Evolutionary conservation across 2,329 filamentous ascomycete species (phyloP), one percentile per base, ranked within the genome.

Genomic region (Colletotrichum filicis): DNA sequence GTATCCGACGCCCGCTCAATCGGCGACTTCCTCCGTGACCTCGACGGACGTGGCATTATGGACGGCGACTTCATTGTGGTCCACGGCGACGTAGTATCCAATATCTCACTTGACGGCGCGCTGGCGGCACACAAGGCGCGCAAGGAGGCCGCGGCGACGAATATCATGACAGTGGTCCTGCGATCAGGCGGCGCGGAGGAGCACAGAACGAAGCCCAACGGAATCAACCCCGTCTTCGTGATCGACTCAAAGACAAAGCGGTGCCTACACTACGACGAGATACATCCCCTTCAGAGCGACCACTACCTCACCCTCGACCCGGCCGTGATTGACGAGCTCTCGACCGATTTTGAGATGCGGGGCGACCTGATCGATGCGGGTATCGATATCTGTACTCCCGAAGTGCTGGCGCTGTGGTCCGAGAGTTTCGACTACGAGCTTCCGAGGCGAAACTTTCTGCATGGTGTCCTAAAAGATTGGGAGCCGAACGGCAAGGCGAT

Each of bases 401-500:
- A 98, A 79, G 95, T 98, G 9, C 89, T 98, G 56, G 95, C 95
- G 8, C 85, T 98, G 70, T 99, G 97, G 94, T 97, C 95, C 9
- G 97, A 99, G 83, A 98, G 95, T 80, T 99, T 98, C 78, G 96
- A 99, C 82, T 98, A 98, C 82, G 95, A 98, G 81, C 89, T 95
- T 8, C 95, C 96, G 1, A 90, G 95, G 67, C 93, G 92, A 78
- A 95, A 97, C 78, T 98, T 98, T 78, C 84, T 99, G 46, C 94
- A 95, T 80, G 95, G 95, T 72, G 95, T 98, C 1, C 85, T 99
- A 66, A 98, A 98, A 84, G 97, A 99, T 81, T 98, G 95, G 85
- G 97, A 99, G 80, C 87, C 98, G 69, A 98, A 98, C 81, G 95
- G 95, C 72, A 98, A 98, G 85, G 95, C 95, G n/a, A 94, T 99